Evolutionary conservation across 192 early-diverging fungal genomes (phyloP).

Genomic region (Phycomyces nitens): DNA sequence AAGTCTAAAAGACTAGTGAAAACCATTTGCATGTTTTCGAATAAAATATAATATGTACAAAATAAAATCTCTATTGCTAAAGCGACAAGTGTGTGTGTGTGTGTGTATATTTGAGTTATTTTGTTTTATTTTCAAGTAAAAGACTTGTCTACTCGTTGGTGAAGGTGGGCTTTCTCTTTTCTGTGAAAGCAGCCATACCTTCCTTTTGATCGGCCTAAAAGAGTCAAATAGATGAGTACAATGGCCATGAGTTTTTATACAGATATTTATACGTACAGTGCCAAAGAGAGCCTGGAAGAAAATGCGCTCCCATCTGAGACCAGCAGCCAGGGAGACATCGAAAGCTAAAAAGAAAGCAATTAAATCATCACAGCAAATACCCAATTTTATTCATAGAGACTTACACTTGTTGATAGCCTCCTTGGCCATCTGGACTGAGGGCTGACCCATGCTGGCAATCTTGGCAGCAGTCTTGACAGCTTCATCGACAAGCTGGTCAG

Average conservation of each 20-base stretch:
- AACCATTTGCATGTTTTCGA: neutral
- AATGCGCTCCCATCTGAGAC: conserved; percentile 88
- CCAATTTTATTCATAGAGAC: conserved; percentile 1
- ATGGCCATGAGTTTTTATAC: too few relatives aligned
- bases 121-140: neutral
- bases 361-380: neutral
- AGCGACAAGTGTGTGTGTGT: too few relatives aligned
- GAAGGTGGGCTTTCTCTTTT: conserved; percentile 89
- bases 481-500: conserved; percentile 81
- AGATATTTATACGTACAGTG: conserved; percentile 61
- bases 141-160: conserved; percentile 64
- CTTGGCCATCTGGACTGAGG: conserved; percentile 91
- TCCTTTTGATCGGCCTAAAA: conserved; percentile 86
- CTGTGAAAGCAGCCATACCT: conserved; percentile 92
- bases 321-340: conserved; percentile 81
- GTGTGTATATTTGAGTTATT: neutral
- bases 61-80: neutral
- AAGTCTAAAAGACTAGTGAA: neutral
- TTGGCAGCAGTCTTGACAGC: conserved; percentile 84
- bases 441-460: conserved; percentile 84
- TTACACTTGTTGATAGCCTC: conserved; percentile 89
- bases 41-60: neutral
- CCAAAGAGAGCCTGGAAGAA: conserved; percentile 91
- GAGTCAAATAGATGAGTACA: conserved; percentile 15
- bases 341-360: conserved; percentile 54